A percentile compares a stretch with the other conserved stretches of the same genome.
Conservation (phyloP, 495 filamentous ascomycete species). For the Lentithecium fluviatile region DNA sequence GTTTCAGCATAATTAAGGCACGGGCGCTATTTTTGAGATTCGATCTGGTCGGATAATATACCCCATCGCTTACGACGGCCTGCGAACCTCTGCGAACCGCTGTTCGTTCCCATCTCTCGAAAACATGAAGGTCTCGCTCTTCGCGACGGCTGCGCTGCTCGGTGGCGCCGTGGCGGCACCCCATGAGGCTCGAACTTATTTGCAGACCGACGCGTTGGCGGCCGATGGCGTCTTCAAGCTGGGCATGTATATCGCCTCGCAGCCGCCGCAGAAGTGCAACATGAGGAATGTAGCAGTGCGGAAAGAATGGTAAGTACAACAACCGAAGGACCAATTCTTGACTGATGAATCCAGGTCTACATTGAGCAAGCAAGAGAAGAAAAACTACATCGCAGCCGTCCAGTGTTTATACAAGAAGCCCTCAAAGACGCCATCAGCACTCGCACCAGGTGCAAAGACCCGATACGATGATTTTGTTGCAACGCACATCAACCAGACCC, state of each 20-base stretch:
- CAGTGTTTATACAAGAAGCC: constrained; percentile 59
- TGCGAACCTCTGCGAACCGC: background rate
- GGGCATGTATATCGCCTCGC: constrained; percentile 23
- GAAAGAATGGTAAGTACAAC: constrained; percentile 41
- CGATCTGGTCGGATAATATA: background rate
- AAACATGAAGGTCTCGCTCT: constrained; percentile 18
- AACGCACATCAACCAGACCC: constrained; percentile 64
- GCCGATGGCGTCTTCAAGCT: constrained; percentile 35
- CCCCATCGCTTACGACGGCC: background rate
- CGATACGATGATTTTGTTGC: constrained; percentile 72
- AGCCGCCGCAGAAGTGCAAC: constrained; percentile 33
- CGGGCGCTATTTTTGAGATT: background rate
- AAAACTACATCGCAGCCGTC: constrained; percentile 61
- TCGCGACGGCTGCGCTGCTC: constrained; percentile 17
- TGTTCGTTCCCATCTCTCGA: constrained; percentile 2
- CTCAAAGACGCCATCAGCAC: constrained; percentile 44
- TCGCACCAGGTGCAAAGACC: constrained; percentile 53
- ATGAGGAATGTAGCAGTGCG: constrained; percentile 40
- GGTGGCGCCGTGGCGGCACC: constrained; percentile 21
- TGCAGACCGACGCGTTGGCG: constrained; percentile 34
- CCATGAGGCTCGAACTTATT: constrained; percentile 5
- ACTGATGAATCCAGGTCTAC: constrained; percentile 48
- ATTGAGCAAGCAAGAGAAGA: constrained; percentile 51
- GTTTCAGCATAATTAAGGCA: constrained; percentile 17
- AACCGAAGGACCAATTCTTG: background rate